These are phyloP conservation scores for Dothidotthia symphoricarpi DNA, from an alignment of 2,329 filamentous ascomycete genomes.

Conservation along the genomic window DNA sequence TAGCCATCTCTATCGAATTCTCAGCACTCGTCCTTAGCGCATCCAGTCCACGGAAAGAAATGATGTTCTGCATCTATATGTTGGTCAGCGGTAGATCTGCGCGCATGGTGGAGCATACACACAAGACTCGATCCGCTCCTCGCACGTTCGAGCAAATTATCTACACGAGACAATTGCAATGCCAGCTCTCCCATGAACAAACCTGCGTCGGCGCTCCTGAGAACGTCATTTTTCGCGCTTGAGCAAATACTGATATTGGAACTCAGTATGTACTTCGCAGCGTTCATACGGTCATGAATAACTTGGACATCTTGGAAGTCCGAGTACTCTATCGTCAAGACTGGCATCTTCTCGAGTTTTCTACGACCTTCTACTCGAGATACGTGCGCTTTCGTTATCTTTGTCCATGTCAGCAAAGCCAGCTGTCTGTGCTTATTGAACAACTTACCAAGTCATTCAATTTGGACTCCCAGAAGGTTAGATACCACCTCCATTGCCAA, in stretches of 20 bases:
- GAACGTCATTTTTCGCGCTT: not conserved
- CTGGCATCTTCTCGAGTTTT: conserved; percentile 1
- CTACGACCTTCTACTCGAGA: conserved; percentile 3
- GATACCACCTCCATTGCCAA: conserved; percentile 10
- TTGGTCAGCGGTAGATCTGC: not conserved
- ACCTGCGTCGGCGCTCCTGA: not conserved
- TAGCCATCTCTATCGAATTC: conserved; percentile 8
- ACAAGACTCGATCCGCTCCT: conserved; percentile 5
- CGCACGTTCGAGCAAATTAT: conserved; percentile 6
- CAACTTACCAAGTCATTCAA: conserved; percentile 3
- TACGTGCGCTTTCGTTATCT: conserved; percentile 8
- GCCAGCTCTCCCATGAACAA: conserved; percentile 2
- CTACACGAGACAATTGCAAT: conserved; percentile 1
- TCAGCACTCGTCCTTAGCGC: conserved; percentile 6
- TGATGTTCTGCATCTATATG: conserved; percentile 8
- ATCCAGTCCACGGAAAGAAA: conserved; percentile 8
- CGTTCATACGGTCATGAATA: conserved; percentile 9
- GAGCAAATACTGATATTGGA: conserved; percentile 5
- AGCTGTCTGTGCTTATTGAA: not conserved
- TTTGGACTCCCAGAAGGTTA: conserved; percentile 5
- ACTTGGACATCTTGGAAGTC: conserved; percentile 9
- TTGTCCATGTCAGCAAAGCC: no score
- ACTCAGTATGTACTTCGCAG: conserved; percentile 3
- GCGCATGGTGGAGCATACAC: not conserved
- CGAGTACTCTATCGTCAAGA: conserved; percentile 5